A percentile compares a stretch with the other conserved stretches of the same genome.
Conservation (phyloP, 768 basidiomycete species). For the Paxillus rubicundulus region DNA sequence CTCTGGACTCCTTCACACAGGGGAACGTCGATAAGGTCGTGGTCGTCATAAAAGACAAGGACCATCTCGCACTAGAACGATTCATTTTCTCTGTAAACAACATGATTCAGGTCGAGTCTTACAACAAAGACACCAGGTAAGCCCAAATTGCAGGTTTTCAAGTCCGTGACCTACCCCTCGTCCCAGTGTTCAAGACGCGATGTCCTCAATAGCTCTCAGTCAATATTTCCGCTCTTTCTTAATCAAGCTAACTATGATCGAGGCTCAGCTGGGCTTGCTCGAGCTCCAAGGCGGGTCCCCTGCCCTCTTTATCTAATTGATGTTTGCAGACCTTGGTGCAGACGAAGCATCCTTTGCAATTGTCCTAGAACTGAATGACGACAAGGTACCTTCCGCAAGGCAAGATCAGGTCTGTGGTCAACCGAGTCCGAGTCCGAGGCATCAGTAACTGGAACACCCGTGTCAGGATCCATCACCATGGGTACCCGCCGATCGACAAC, state of each 20-base stretch:
- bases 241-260: conserved; percentile 75
- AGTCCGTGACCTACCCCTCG: neutral
- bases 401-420: conserved; percentile 42
- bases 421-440: neutral
- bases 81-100: conserved; percentile 86
- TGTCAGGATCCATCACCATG: conserved; percentile 68
- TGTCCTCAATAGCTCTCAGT: conserved; percentile 58
- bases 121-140: conserved; percentile 69
- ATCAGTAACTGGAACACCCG: neutral
- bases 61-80: conserved; percentile 81
- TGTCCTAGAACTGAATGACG: conserved; percentile 75
- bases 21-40: conserved; percentile 79
- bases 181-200: conserved; percentile 67
- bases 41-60: conserved; percentile 79
- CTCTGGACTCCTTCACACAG: conserved; percentile 36
- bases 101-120: conserved; percentile 70
- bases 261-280: conserved; percentile 64
- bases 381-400: conserved; percentile 51
- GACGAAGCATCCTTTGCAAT: conserved; percentile 80
- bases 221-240: conserved; percentile 84
- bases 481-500: conserved; percentile 69
- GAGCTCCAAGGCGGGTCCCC: conserved; percentile 46
- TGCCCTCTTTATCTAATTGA: neutral
- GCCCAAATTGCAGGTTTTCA: neutral
- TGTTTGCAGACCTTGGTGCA: conserved; percentile 20